These are phyloP conservation scores for Rhodotorula mucilaginosa DNA, from an alignment of 1,284 basidiomycete species.

Conservation along the genomic window DNA sequence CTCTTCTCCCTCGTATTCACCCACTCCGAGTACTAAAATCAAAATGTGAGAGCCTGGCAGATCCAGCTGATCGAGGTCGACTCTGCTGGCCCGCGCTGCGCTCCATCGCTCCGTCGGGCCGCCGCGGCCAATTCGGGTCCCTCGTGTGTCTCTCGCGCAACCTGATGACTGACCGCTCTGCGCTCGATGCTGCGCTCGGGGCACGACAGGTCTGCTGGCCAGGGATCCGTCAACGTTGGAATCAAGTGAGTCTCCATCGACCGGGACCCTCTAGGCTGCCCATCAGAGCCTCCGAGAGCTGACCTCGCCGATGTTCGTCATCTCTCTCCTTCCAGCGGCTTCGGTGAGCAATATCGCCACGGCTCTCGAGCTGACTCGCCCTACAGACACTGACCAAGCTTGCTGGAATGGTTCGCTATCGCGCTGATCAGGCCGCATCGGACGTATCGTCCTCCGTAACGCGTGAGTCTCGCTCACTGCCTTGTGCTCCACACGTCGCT, in stretches of 20 bases:
- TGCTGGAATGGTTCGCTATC: not conserved
- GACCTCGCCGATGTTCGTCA: not conserved
- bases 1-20: not conserved
- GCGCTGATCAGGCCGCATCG: slow-evolving; percentile 76
- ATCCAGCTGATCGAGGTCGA: not conserved
- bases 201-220: slow-evolving; percentile 15
- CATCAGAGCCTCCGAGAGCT: slow-evolving; percentile 16
- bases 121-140: too few relatives aligned
- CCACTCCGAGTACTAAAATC: not conserved
- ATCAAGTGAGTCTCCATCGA: slow-evolving; percentile 73
- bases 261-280: slow-evolving; percentile 8
- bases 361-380: not conserved
- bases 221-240: slow-evolving; percentile 63
- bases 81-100: not conserved
- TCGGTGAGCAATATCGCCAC: slow-evolving; percentile 62
- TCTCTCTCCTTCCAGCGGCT: slow-evolving; percentile 56
- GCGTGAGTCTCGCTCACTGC: slow-evolving; percentile 52
- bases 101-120: not conserved
- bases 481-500: not conserved
- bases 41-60: not conserved
- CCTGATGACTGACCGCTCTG: not conserved
- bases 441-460: slow-evolving; percentile 96
- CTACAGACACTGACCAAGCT: not conserved
- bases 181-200: not conserved
- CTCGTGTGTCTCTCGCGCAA: not conserved